A percentile compares a stretch with the other conserved stretches of the same genome.
Evolutionary conservation across 257 asterid species (phyloP).

Genomic region (Knoxia roxburghii): DNA sequence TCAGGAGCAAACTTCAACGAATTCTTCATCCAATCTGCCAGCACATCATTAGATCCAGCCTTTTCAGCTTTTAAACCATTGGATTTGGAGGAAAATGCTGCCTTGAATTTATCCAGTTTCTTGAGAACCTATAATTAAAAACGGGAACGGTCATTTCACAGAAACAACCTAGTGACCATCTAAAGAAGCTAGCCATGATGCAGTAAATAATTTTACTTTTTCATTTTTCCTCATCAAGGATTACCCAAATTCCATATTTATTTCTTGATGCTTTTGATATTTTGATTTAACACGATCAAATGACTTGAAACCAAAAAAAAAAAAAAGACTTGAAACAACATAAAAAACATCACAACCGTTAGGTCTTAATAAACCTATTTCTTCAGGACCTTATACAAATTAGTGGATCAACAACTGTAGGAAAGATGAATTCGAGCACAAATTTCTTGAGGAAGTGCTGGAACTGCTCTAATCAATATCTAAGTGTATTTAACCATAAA

Average conservation of each 20-base stretch:
- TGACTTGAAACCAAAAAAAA: background rate
- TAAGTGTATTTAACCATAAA: background rate
- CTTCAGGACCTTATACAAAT: background rate
- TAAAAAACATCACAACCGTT: background rate
- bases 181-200: slow-evolving; percentile 3
- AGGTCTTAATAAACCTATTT: background rate
- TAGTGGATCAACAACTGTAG: background rate
- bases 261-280: background rate
- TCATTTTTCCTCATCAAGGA: slow-evolving; percentile 1
- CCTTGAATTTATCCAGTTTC: slow-evolving; percentile 68
- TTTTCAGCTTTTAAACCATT: slow-evolving; percentile 32
- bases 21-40: slow-evolving; percentile 57
- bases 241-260: background rate
- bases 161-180: background rate
- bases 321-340: background rate
- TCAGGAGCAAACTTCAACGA: slow-evolving; percentile 68
- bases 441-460: background rate
- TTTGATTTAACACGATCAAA: background rate
- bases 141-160: slow-evolving; percentile 13
- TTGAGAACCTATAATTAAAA: slow-evolving; percentile 52
- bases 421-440: background rate
- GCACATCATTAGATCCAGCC: slow-evolving; percentile 38
- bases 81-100: slow-evolving; percentile 42
- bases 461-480: background rate
- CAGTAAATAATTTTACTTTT: background rate